Evolutionary conservation across 768 basidiomycete species (phyloP), one percentile per base, ranked within the genome.

Genomic region (Lactarius trivialis): DNA sequence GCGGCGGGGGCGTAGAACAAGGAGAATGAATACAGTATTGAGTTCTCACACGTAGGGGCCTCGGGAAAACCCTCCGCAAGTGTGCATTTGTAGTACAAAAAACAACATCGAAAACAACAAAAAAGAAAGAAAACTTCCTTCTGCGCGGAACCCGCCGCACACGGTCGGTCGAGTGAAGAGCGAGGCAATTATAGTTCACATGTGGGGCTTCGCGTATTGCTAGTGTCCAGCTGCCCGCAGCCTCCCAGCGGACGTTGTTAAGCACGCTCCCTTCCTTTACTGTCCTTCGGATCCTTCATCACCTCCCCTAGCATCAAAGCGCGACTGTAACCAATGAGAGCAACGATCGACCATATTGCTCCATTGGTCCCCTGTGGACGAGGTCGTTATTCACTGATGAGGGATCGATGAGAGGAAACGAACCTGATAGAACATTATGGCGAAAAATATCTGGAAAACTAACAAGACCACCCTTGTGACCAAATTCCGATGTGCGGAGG

Each of bases 391-490:
- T 45, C 32, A 33, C 21, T 24, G 28, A 19, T 3, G 2, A 28
- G 5, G 32, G 7, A 30, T 39, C 3, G 49, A 19, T 12, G 21
- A 60, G 9, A 39, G 8, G 19, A 30, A n/a, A 68, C 79, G 58
- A 55, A 87, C 91, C 76, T 93, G 91, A 75, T 93, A 93, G 71
- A 81, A 89, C 41, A 93, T 73, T 45, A 87, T 76, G 28, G 81
- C 76, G 19, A 89, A 68, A 70, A 85, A 82, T 1, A 81, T 76
- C 68, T 89, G 86, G 65, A 87, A 75, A 51, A 86, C 65, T 61
- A 93, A 77, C 50, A 89, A 60, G 12, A 89, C 79, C 17, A 88
- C 77, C 67, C 85, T 76, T 34, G 88, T 66, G 14, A 81, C 73
- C 57, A 89, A 74, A 68, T 84, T 92, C 32, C 91, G 82, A 72